Conservation (phyloP, 192 early-diverging fungal species). For the Diversispora eburnea region DNA sequence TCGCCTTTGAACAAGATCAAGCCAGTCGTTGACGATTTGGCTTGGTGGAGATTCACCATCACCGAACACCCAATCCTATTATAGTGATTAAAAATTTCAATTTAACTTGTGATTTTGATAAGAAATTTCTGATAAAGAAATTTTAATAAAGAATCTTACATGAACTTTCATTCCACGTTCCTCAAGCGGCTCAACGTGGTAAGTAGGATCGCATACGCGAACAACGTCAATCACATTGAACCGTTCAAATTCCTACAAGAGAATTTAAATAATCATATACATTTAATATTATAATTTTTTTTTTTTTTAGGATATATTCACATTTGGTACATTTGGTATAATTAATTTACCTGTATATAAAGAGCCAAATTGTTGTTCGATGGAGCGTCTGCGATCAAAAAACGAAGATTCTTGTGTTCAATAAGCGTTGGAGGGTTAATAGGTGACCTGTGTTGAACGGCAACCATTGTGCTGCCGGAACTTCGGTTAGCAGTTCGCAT, state of each 20-base stretch:
- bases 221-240: conserved; percentile 72
- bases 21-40: conserved; percentile 59
- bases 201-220: conserved; percentile 85
- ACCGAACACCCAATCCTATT: conserved; percentile 62
- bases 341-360: conserved; percentile 56
- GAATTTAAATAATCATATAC: not conserved
- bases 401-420: conserved; percentile 65
- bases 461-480: not conserved
- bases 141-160: conserved; percentile 36
- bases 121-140: conserved; percentile 3
- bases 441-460: not conserved
- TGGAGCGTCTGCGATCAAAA: conserved; percentile 78
- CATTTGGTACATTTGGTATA: not conserved
- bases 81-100: not conserved
- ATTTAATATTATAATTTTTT: not conserved
- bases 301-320: not conserved
- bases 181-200: conserved; percentile 50
- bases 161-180: conserved; percentile 63
- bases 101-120: not conserved
- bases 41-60: conserved; percentile 70
- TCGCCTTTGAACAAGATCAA: conserved; percentile 58
- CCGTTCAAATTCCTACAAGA: conserved; percentile 60
- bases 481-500: not conserved
- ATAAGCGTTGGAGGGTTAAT: conserved; percentile 62
- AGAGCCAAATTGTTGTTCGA: conserved; percentile 64